phyloP scores from a whole-genome alignment of 2,329 filamentous ascomycete species.

The Stemphylium lycopersici region DNA sequence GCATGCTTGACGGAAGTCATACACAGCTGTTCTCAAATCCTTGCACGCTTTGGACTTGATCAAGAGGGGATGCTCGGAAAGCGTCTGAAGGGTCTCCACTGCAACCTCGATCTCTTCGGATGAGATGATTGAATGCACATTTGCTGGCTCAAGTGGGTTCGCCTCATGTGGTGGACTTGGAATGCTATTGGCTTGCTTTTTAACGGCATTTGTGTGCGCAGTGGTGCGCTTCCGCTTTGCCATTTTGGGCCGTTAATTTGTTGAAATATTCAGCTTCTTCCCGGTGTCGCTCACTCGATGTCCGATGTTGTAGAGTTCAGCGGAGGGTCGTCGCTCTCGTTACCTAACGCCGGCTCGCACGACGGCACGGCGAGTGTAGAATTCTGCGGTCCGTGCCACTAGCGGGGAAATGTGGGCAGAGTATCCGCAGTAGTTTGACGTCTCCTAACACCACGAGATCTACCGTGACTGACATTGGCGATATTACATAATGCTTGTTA shows the following conservation, averaged over 20 bases:
- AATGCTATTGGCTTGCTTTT: slow-evolving; percentile 31
- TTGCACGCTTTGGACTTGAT: slow-evolving; percentile 74
- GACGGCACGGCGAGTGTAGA: slow-evolving; percentile 15
- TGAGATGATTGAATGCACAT: slow-evolving; percentile 61
- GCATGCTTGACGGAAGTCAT: slow-evolving; percentile 71
- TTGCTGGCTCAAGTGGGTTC: slow-evolving; percentile 53
- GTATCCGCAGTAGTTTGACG: not conserved
- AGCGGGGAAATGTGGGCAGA: slow-evolving; percentile 1
- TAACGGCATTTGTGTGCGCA: slow-evolving; percentile 25
- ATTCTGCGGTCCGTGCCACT: slow-evolving; percentile 13
- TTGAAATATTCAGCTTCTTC: not conserved
- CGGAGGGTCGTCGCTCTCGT: not conserved
- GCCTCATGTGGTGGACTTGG: slow-evolving; percentile 37
- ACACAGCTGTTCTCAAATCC: slow-evolving; percentile 69
- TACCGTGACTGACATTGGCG: not conserved
- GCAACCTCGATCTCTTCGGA: slow-evolving; percentile 71
- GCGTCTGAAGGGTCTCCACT: slow-evolving; percentile 66
- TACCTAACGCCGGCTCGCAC: not conserved
- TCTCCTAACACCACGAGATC: not conserved
- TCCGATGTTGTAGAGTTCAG: not conserved
- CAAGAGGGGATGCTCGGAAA: slow-evolving; percentile 64
- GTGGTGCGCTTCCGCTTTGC: slow-evolving; percentile 39
- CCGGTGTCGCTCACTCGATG: not conserved
- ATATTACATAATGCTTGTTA: not conserved
- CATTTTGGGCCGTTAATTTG: slow-evolving; percentile 18